A percentile compares a stretch with the other conserved stretches of the same genome.
Conservation (phyloP, 2,329 filamentous ascomycete genomes). For the Coniella vitis region DNA sequence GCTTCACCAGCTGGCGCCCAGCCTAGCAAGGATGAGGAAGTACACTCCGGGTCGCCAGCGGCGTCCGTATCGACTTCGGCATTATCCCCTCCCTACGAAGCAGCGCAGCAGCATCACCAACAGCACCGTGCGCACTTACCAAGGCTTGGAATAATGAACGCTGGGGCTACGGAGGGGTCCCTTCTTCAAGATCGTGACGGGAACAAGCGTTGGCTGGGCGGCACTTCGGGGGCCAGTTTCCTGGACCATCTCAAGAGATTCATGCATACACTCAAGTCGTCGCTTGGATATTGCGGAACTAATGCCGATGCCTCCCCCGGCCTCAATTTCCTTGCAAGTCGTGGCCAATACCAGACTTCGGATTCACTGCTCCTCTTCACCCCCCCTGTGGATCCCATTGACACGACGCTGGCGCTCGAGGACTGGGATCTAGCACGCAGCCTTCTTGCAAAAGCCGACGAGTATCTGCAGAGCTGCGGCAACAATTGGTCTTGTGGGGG, state of each 20-base stretch:
- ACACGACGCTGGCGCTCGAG: not conserved
- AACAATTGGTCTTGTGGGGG: constrained; percentile 37
- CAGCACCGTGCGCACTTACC: not conserved
- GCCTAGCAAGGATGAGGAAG: not conserved
- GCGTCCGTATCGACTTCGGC: constrained; percentile 20
- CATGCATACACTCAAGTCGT: constrained; percentile 31
- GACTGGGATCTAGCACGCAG: constrained; percentile 26
- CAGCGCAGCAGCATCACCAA: constrained; percentile 3
- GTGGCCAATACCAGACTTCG: constrained; percentile 40
- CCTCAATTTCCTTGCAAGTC: constrained; percentile 31
- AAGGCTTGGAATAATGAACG: not conserved
- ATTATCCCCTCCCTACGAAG: constrained; percentile 3
- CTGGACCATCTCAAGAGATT: constrained; percentile 43
- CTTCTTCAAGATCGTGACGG: constrained; percentile 38
- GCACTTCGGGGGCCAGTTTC: constrained; percentile 43
- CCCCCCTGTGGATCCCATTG: constrained; percentile 12
- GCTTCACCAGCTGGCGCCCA: constrained; percentile 16
- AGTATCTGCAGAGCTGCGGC: constrained; percentile 39
- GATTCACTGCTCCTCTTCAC: constrained; percentile 36
- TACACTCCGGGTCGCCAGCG: constrained; percentile 9
- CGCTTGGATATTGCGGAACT: constrained; percentile 21
- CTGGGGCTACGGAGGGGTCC: constrained; percentile 28
- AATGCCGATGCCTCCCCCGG: constrained; percentile 18
- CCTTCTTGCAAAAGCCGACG: constrained; percentile 34
- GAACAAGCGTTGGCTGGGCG: constrained; percentile 39